A percentile compares a stretch with the other conserved stretches of the same genome.
These are phyloP conservation scores for Phaeoacremonium minimum DNA, from an alignment of 2,329 filamentous ascomycete genomes.

Conservation along the genomic window DNA sequence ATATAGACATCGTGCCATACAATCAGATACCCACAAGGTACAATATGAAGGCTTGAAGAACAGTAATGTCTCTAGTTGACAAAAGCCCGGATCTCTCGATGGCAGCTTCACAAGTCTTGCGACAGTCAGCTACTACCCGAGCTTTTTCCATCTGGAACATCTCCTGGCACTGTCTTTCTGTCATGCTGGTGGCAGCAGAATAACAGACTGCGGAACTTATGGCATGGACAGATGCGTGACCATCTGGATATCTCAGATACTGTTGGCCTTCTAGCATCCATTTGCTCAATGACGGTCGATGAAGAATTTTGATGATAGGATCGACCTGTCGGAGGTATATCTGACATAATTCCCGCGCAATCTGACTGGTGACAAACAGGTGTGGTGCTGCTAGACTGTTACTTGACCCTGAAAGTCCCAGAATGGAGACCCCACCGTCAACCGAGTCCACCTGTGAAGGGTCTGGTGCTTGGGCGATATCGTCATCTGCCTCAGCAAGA, in stretches of 20 bases:
- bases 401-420: too few species aligned
- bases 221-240: conserved; percentile 10
- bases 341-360: conserved; percentile 10
- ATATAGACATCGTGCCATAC: too few species aligned
- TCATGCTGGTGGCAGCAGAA: conserved; percentile 16
- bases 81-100: conserved; percentile 16
- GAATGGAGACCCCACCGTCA: not conserved
- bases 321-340: conserved; percentile 17
- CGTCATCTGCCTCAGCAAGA: not conserved
- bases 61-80: conserved; percentile 17
- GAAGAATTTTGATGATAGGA: conserved; percentile 17
- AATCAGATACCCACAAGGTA: conserved; percentile 18
- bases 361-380: not conserved
- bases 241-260: conserved; percentile 17
- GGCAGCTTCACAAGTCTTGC: conserved; percentile 12
- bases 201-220: conserved; percentile 16
- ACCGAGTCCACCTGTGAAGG: not conserved
- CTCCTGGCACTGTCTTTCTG: conserved; percentile 15
- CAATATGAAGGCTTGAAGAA: conserved; percentile 22
- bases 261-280: conserved; percentile 14
- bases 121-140: conserved; percentile 7
- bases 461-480: not conserved
- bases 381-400: too few species aligned
- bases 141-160: conserved; percentile 10
- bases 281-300: conserved; percentile 12